Evolutionary conservation across 805 yeast genomes (phyloP), one percentile per base, ranked within the genome.

Genomic region (Suhomyces xylopsoci): DNA sequence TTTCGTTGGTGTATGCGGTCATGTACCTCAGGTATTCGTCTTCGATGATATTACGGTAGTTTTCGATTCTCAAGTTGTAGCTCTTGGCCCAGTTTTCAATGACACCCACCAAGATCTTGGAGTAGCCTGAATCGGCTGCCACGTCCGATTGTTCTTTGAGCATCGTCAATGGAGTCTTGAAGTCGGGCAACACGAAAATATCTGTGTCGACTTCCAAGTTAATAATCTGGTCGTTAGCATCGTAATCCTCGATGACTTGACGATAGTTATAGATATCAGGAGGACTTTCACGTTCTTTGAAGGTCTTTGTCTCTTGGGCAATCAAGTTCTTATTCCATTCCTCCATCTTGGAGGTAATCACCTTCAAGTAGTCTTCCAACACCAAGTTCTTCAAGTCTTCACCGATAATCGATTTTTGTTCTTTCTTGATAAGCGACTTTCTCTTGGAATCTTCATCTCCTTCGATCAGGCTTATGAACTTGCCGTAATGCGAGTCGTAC

Each of bases 91-190:
- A 88, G 54, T 85, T 83, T 49, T 80, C 84, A 14, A 90, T 81
- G 10, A 90, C 94, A 22, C 93, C 94, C 10, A 85, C 84, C 32
- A 90, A 74, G 25, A 90, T 87, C 56, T 85, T 80, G 6, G 91
- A 90, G 67, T 88, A 91, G 3, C 90, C 89, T 3, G 93, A 83
- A 30, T 87, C 92, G 0, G 91, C 88, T 0, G 96, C 94, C 6
- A 88, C 92, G 55, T 88, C 96, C 14, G 90, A 85, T 66, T 91
- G 96, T 63, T 90, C 96, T n/a, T 86, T 84, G 53, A 90, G 82
- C 85, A 90, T 87, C 55, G 88, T 83, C 65, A 88, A 84, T 26
- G 91, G 85, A 4, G 87, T 85, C 55, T 84, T 86, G 50, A 90
- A 87, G 51, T 90, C 94, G 51, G 90, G 90, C 51, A 90, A 71